Evolutionary conservation across 352 stramenopile genomes (phyloP).

Genomic region (Phytopythium oedochilum): DNA sequence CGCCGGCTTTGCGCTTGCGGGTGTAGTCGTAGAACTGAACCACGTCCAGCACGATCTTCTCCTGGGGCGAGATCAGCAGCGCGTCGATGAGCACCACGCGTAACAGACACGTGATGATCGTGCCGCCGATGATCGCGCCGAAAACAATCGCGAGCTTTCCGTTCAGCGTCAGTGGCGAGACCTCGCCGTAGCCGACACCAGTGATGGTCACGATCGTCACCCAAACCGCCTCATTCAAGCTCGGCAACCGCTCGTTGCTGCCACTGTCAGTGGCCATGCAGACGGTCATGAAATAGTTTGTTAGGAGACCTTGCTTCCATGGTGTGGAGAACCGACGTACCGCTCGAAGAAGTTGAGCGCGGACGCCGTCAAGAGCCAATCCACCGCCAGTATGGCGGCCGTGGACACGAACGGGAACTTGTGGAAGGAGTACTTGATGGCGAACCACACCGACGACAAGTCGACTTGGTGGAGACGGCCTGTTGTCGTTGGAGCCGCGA

Average conservation of each 20-base stretch:
- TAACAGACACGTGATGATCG: conserved; percentile 52
- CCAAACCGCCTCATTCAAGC: conserved; percentile 43
- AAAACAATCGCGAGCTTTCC: conserved; percentile 53
- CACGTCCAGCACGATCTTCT: conserved; percentile 55
- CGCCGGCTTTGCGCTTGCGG: conserved; percentile 30
- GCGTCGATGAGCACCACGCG: conserved; percentile 58
- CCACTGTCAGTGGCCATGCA: no score
- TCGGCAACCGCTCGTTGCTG: conserved; percentile 38
- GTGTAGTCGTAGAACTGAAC: conserved; percentile 51
- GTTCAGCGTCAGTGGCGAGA: conserved; percentile 37
- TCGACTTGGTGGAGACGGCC: conserved; percentile 51
- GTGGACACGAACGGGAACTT: conserved; percentile 39
- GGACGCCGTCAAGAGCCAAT: conserved; percentile 52
- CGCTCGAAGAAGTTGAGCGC: conserved; percentile 58
- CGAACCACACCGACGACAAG: conserved; percentile 56
- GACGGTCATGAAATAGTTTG: no score
- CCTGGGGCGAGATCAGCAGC: conserved; percentile 43
- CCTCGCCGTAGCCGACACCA: conserved; percentile 55
- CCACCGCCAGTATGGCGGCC: conserved; percentile 26
- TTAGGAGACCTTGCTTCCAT: no score
- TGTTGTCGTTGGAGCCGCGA: not conserved
- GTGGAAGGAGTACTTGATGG: conserved; percentile 54
- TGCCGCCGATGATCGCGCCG: conserved; percentile 54
- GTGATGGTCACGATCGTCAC: conserved; percentile 69
- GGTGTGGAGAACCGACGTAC: conserved; percentile 19